Evolutionary conservation across 75 land plant species (phyloP), one percentile per base, ranked within the genome.

Genomic region (Azolla pinnata): DNA sequence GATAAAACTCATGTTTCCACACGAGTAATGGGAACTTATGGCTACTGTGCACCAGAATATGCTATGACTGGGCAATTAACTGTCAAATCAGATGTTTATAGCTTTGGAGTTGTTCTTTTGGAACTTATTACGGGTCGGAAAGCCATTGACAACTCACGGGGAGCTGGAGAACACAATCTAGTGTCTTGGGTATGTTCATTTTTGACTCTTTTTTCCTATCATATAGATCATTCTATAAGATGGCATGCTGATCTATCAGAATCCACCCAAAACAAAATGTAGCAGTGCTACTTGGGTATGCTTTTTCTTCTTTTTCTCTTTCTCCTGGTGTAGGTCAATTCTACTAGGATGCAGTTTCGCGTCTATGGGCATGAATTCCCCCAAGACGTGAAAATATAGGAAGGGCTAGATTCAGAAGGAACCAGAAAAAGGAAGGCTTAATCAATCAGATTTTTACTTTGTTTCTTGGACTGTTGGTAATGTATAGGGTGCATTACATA

Each of bases 11-110:
- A 82, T 68, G 85, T 82, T 9, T 82, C 85, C 1, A 82, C 85
- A 17, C 73, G 85, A 46, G 85, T 82, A 10, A 78, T 82, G 85
- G 85, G 85, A 0, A 82, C 85, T 1, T 82, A 82, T 44, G 85
- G 85, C 10, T 82, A 84, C 50, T 81, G 87, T 81, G 87, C 87
- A 26, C 87, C 84, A 7, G 87, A 84, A 63, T 81, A 84, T 75
- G 86, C 82, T 40, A 76, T 76, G 86, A 83, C 87, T 1, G 87
- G 87, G 7, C 87, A 84, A 68, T 70, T 84, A 54, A 81, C 87
- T 8, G 58, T 81, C 21, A 83, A 83, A 65, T 83, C 84, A 31
- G 87, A 83, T 60, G 84, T 83, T 31, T 83, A 83, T 73, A 83
- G 87, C 52, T 83, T 83, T 64, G 84, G 84, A 10, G 87, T 83